phyloP scores from a whole-genome alignment of 176 grass and related monocot genomes.

The Oryza coarctata region DNA sequence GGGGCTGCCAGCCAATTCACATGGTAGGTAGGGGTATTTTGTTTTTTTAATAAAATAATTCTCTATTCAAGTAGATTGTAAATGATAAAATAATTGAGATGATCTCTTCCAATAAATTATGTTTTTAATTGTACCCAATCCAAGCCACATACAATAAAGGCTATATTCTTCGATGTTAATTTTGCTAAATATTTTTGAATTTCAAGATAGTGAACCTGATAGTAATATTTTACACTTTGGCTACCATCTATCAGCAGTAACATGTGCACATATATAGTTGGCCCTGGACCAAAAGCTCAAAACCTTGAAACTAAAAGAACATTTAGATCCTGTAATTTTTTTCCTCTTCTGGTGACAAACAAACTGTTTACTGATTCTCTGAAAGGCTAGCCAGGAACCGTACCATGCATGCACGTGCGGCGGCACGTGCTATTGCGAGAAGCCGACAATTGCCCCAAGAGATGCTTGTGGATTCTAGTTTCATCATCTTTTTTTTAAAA shows the following conservation, averaged over 20 bases:
- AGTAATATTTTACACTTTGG: background rate
- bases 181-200: background rate
- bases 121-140: too few species aligned
- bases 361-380: background rate
- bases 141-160: too few species aligned
- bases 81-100: too few species aligned
- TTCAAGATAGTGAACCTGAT: background rate
- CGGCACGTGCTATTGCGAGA: background rate
- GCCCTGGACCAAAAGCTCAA: too few species aligned
- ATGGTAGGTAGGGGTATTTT: too few species aligned
- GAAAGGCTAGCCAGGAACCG: background rate
- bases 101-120: too few species aligned
- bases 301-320: too few species aligned
- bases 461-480: conserved; percentile 27
- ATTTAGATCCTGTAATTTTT: background rate
- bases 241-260: too few species aligned
- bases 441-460: conserved; percentile 35
- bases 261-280: background rate
- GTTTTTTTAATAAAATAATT: too few species aligned
- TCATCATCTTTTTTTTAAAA: background rate
- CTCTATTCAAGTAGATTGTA: too few species aligned
- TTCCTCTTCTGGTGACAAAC: background rate
- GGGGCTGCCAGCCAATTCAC: too few species aligned
- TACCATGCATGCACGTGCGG: conserved; percentile 7
- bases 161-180: too few species aligned